Evolutionary conservation across 129 eudicot species (phyloP), one percentile per base, ranked within the genome.

Genomic region (Chrysanthemum seticuspe): DNA sequence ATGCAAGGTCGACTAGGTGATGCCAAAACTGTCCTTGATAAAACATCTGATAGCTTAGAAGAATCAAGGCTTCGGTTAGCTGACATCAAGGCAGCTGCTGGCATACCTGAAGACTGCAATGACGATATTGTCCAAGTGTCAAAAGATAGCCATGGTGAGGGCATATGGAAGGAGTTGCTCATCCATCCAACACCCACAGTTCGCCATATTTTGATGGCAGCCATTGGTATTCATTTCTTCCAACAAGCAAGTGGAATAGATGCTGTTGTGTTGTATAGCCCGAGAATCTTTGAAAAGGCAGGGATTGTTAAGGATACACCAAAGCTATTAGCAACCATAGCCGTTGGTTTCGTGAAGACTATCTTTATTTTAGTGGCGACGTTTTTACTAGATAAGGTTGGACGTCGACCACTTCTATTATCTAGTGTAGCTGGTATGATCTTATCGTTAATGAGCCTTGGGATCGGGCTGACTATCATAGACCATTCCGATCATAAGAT

Each of bases 211-310:
- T 51, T 85, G 23, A 75, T 87, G 5, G 84, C 84, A 10, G 94
- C 70, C 12, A 45, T 85, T 0, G 90, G 94, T 0, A 85, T 87
- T 25, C 89, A 87, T 47, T 84, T 82, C 85, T 84, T 84, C 80
- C 93, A 87, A 77, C 93, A 87, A 67, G 79, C 85, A 3, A 81
- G 87, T 10, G 93, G 93, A 47, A 82, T 87, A 23, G 93, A 87
- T 60, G 84, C 93, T 0, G 83, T 87, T 47, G 93, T 87, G 16
- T 61, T 81, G 25, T 87, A 87, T 51, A 84, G 93, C 64, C 80
- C 89, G 0, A 74, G 71, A 54, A 87, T 87, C 18, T 85, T 87
- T 34, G 71, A 78, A 53, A 77, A 72, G 21, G 95, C 90, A 0
- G 95, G 95, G 19, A 85, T 88, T 0, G 62, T 16, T 0, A 25